Conservation (phyloP, 2,329 filamentous ascomycete species). For the Dichotomopilus funicola region DNA sequence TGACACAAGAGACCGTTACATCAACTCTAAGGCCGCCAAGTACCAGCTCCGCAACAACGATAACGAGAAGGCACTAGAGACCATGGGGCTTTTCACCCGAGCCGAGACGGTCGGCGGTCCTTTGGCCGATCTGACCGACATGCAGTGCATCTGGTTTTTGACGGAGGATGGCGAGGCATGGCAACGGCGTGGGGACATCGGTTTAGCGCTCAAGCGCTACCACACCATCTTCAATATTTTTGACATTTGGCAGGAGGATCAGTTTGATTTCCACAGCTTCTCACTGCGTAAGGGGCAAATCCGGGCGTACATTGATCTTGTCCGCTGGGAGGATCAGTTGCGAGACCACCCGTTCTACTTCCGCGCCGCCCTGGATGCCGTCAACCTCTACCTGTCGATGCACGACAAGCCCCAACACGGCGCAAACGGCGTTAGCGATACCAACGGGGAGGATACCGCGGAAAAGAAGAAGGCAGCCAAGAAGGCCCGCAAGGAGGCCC, state of each 20-base stretch:
- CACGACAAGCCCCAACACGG: constrained; percentile 67
- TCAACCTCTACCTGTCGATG: constrained; percentile 73
- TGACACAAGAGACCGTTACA: constrained; percentile 88
- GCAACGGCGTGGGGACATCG: constrained; percentile 71
- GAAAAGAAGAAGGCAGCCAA: constrained; percentile 84
- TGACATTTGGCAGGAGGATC: constrained; percentile 95
- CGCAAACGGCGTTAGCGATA: constrained; percentile 51
- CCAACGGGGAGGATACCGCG: constrained; percentile 56
- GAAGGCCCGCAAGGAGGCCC: constrained; percentile 68
- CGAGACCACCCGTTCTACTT: constrained; percentile 92
- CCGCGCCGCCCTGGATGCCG: constrained; percentile 72
- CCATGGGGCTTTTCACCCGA: constrained; percentile 88
- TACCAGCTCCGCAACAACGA: constrained; percentile 92
- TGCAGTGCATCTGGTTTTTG: constrained; percentile 97
- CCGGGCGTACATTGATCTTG: constrained; percentile 89
- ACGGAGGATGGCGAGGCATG: constrained; percentile 92
- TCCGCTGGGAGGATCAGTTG: constrained; percentile 88
- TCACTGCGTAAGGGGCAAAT: constrained; percentile 96
- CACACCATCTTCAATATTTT: constrained; percentile 87
- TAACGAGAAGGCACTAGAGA: constrained; percentile 77
- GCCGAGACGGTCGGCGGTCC: constrained; percentile 85
- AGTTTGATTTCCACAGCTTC: constrained; percentile 98
- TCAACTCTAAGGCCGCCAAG: constrained; percentile 97
- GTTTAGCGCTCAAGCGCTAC: constrained; percentile 86
- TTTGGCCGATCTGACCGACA: constrained; percentile 85